Evolutionary conservation across 768 basidiomycete species (phyloP).

Genomic region (Fomitopsis pulvina): DNA sequence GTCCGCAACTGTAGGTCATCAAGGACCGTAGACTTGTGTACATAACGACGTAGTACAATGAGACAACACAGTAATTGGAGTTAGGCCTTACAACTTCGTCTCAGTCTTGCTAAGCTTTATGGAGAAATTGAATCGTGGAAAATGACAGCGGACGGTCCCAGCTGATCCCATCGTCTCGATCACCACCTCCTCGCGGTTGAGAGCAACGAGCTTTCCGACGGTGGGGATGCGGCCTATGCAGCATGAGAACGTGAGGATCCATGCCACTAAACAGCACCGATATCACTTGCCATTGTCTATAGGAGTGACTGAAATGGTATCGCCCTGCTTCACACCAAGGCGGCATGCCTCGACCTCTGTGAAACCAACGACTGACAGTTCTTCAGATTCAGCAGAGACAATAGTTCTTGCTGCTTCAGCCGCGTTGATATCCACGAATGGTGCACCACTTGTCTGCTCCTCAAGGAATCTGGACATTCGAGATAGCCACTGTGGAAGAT

Average conservation of each 20-base stretch:
- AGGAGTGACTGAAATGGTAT: conserved; percentile 36
- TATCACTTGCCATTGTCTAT: conserved; percentile 38
- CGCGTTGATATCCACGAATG: conserved; percentile 28
- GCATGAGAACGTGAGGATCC: background rate
- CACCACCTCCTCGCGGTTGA: conserved; percentile 42
- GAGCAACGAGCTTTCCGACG: conserved; percentile 41
- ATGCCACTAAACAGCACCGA: too few species aligned
- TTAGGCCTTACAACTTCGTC: conserved; percentile 11
- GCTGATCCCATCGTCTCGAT: conserved; percentile 39
- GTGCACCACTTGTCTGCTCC: conserved; percentile 19
- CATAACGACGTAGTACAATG: background rate
- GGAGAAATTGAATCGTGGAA: conserved; percentile 35
- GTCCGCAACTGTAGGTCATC: too few species aligned
- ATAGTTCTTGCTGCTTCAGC: conserved; percentile 38
- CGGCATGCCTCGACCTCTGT: conserved; percentile 36
- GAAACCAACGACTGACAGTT: conserved; percentile 38
- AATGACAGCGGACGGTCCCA: conserved; percentile 38
- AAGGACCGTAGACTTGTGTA: background rate
- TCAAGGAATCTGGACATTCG: conserved; percentile 33
- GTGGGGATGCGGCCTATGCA: conserved; percentile 33
- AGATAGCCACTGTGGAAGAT: conserved; percentile 37
- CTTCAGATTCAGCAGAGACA: conserved; percentile 28
- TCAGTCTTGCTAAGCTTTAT: conserved; percentile 5
- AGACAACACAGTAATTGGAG: too few species aligned
- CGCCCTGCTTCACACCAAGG: conserved; percentile 32